These are phyloP conservation scores for Colletotrichum coccodes DNA, from an alignment of 2,329 filamentous ascomycete species.

Conservation along the genomic window DNA sequence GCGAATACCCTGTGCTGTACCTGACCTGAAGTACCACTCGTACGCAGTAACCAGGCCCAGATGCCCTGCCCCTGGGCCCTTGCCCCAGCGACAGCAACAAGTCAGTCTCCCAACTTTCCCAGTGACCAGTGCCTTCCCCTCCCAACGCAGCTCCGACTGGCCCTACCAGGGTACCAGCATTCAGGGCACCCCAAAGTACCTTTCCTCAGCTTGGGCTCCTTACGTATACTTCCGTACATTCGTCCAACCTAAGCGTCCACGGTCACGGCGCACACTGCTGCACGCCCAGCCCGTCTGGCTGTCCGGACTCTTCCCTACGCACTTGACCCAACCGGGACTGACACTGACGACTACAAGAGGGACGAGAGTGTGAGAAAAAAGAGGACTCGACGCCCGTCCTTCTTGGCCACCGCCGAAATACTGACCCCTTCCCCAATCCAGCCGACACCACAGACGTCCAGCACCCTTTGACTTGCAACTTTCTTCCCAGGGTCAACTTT, in stretches of 20 bases:
- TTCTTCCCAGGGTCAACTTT: background rate
- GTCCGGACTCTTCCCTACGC: constrained; percentile 16
- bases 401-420: constrained; percentile 27
- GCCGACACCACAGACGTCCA: constrained; percentile 14
- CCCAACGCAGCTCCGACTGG: background rate
- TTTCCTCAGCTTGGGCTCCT: background rate
- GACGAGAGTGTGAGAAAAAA: background rate
- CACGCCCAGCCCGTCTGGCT: constrained; percentile 11
- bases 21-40: background rate
- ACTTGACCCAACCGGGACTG: constrained; percentile 25
- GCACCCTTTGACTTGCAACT: constrained; percentile 3
- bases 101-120: background rate
- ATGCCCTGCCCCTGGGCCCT: background rate
- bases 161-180: background rate
- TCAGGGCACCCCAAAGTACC: background rate
- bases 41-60: too few relatives aligned
- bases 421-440: constrained; percentile 23
- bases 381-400: constrained; percentile 3
- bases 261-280: constrained; percentile 4
- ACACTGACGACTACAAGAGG: constrained; percentile 11
- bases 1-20: background rate
- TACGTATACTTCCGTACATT: background rate
- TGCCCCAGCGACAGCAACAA: background rate
- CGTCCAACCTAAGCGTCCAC: constrained; percentile 10
- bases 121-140: background rate